Conservation (phyloP, 2,329 filamentous ascomycete genomes). For the Venturia effusa region DNA sequence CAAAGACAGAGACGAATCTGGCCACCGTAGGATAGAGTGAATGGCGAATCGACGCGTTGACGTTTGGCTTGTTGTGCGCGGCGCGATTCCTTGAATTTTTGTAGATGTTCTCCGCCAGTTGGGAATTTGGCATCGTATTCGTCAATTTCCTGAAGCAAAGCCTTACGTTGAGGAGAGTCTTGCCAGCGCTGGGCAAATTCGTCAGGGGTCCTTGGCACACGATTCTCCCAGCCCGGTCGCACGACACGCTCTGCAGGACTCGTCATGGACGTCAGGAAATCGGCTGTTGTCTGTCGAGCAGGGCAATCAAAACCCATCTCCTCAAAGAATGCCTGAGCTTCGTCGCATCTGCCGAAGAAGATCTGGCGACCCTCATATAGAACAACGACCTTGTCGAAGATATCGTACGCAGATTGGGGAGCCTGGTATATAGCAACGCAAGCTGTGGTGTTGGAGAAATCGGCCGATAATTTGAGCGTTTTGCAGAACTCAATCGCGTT, state of each 20-base stretch:
- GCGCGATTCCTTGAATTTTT: conserved; percentile 36
- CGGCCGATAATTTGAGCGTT: conserved; percentile 56
- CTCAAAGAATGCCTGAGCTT: conserved; percentile 57
- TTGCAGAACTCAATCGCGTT: conserved; percentile 68
- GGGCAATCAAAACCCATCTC: conserved; percentile 61
- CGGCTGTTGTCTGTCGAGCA: conserved; percentile 58
- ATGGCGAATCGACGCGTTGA: conserved; percentile 60
- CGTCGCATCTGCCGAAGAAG: conserved; percentile 52
- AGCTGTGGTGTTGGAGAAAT: conserved; percentile 55
- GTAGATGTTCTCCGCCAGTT: conserved; percentile 32
- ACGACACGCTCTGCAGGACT: conserved; percentile 36
- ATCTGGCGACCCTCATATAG: conserved; percentile 57
- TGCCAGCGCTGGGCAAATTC: conserved; percentile 44
- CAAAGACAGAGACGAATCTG: conserved; percentile 71
- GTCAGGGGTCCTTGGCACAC: conserved; percentile 37
- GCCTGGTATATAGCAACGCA: conserved; percentile 67
- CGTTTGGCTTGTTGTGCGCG: conserved; percentile 35
- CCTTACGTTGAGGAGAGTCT: conserved; percentile 38
- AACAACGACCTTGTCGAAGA: conserved; percentile 56
- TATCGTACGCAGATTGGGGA: conserved; percentile 55
- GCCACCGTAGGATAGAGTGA: conserved; percentile 65
- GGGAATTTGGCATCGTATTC: conserved; percentile 35
- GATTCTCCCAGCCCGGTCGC: conserved; percentile 31
- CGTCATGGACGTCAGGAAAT: conserved; percentile 70
- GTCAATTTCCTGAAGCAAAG: conserved; percentile 33